These are phyloP conservation scores for Lachnellula willkommii DNA, from an alignment of 2,329 filamentous ascomycete species.

Conservation along the genomic window DNA sequence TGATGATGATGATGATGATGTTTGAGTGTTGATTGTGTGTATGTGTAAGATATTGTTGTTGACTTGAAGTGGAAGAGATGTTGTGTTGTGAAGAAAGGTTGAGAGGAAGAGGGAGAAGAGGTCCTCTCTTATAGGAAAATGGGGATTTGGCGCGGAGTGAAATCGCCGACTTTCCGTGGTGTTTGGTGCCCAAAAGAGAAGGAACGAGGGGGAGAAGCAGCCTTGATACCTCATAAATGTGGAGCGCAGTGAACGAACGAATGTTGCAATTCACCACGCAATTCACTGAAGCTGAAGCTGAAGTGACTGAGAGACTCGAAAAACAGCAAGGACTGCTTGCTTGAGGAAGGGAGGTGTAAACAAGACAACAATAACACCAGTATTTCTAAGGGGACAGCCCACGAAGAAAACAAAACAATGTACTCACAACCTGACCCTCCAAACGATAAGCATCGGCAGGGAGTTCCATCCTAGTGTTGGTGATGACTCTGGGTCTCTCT, in stretches of 20 bases:
- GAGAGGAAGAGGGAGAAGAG: not conserved
- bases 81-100: not conserved
- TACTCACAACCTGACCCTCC: not conserved
- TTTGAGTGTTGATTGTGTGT: not conserved
- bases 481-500: constrained; percentile 20
- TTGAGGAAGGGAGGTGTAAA: not conserved
- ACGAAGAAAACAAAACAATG: not conserved
- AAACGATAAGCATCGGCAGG: not conserved
- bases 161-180: too few relatives aligned
- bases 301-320: not conserved
- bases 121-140: not conserved
- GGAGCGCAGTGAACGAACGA: too few relatives aligned
- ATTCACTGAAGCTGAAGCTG: not conserved
- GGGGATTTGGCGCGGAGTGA: too few relatives aligned
- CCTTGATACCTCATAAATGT: too few relatives aligned
- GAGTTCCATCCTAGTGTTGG: constrained; percentile 16
- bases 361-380: not conserved
- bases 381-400: not conserved
- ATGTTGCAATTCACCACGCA: too few relatives aligned
- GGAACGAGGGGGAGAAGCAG: too few relatives aligned
- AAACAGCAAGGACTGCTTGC: not conserved
- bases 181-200: too few relatives aligned
- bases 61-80: not conserved
- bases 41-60: not conserved
- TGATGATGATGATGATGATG: constrained; percentile 11